phyloP scores from a whole-genome alignment of 2,329 filamentous ascomycete genomes.

The Beauveria pseudobassiana region DNA sequence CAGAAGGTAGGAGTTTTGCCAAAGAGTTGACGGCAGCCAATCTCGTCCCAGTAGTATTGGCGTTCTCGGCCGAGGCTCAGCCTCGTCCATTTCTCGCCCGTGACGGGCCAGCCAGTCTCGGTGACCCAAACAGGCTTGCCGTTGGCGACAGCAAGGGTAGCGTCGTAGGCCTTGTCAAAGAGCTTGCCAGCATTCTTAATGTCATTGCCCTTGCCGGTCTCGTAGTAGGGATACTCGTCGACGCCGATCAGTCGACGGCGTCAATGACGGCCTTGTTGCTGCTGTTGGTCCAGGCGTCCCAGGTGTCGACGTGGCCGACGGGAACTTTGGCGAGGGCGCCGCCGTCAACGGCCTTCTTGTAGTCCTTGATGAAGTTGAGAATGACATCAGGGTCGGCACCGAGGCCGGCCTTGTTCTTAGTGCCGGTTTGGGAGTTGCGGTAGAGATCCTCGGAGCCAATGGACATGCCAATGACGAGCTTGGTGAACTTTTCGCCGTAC shows the following conservation, averaged over 20 bases:
- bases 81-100: constrained; percentile 47
- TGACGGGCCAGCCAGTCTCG: constrained; percentile 59
- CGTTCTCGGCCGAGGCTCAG: constrained; percentile 46
- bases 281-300: constrained; percentile 53
- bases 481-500: constrained; percentile 43
- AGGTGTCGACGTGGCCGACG: constrained; percentile 62
- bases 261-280: constrained; percentile 53
- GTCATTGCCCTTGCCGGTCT: constrained; percentile 45
- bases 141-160: constrained; percentile 36
- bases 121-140: constrained; percentile 54
- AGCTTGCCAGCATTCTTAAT: constrained; percentile 48
- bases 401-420: constrained; percentile 51
- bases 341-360: constrained; percentile 47
- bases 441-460: constrained; percentile 64
- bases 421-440: constrained; percentile 52
- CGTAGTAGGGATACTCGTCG: constrained; percentile 61
- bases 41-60: constrained; percentile 54
- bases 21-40: constrained; percentile 54
- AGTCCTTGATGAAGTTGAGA: constrained; percentile 59
- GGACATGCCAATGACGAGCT: constrained; percentile 56
- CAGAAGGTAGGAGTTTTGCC: constrained; percentile 50
- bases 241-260: constrained; percentile 58
- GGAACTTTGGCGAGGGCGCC: constrained; percentile 38
- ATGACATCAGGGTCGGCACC: constrained; percentile 53
- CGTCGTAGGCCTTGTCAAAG: constrained; percentile 44